Evolutionary conservation across 148 eudicot species (phyloP), one percentile per base, ranked within the genome.

Genomic region (Rhododendron molle): DNA sequence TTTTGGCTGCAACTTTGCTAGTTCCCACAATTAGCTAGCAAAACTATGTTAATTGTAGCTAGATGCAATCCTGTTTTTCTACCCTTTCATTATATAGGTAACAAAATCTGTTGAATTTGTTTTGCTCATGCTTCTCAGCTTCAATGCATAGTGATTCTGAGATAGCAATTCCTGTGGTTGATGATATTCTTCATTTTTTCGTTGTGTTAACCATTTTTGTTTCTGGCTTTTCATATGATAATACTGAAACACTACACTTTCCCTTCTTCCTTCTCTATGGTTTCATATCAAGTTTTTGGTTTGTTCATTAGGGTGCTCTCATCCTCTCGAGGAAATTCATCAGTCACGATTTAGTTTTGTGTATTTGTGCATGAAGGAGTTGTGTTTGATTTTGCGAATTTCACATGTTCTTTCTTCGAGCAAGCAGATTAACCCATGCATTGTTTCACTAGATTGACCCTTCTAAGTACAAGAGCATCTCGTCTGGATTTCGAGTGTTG

Each of bases 391-490:
- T 69, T 69, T 28, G 3, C 7, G 5, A 69, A 69, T 69, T 28
- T 69, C 34, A 26, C 34, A 26, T 69, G 74, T 26, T 69, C 36
- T 69, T 69, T 26, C 16, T 12, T 69, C 12, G 34, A 26, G 36
- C 74, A 26, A 28, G 74, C 74, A 69, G 74, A 11, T 69, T 69
- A 69, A 69, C 15, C 74, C 34, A 9, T 69, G 34, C 74, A 69
- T 74, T 74, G 23, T 38, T 34, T 74, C n/a, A 26, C 26, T 23
- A 77, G 80, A 40, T 77, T 77, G 49, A 77, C n/a, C 79, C 79
- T 76, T 16, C 47, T 32, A 76, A 76, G 23, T 76, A 76, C 79
- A 78, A n/a, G 60, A 78, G 36, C 60, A 79, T 79, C 43, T 49
- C 12, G 16, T 79, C 60, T 47, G 60, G 81, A 14, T 79, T 79